Evolutionary conservation across 768 basidiomycete genomes (phyloP), one percentile per base, ranked within the genome.

Genomic region (Phylloporus sp.): DNA sequence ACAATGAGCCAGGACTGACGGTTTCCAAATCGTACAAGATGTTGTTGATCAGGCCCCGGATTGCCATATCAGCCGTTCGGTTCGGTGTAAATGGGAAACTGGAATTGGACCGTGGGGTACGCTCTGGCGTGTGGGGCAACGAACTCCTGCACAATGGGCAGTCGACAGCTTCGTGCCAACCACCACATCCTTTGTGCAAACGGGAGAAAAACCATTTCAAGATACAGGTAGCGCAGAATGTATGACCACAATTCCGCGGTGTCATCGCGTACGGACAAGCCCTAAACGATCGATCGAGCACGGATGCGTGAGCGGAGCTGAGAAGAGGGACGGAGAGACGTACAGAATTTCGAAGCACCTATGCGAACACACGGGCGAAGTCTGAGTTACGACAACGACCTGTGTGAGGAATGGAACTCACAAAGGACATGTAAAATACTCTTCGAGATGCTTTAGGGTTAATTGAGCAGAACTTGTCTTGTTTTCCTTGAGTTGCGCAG

Each of bases 201-300:
- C 80, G 79, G 59, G 83, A 81, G 71, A 85, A 86, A 68, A 81
- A 80, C 81, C 83, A 84, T 60, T 80, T 80, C 27, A 86, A 65
- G 54, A 84, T 81, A 67, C 83, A 86, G 43, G 81, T 68, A 27
- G 80, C 79, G 61, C 84, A 86, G 60, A 83, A 87, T 5, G 83
- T 78, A 60, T 88, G 86, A 10, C 86, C 85, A 54, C 85, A 87
- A 35, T 71, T 68, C 13, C 71, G 72, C 16, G 81, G 78, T 50
- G 73, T 77, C 36, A 86, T 68, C 28, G 70, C 69, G 60, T 82
- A 82, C 8, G 86, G 85, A 55, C 75, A 75, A 2, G 83, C 80
- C 55, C 72, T 75, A 26, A 42, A 28, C 5, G n/a, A 34, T 36
- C 8, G 50, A 44, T 28, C 34, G 22, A 31, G 35, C 27, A 23